phyloP scores from a whole-genome alignment of 345 rosid genomes.

The Physaria fendleri region DNA sequence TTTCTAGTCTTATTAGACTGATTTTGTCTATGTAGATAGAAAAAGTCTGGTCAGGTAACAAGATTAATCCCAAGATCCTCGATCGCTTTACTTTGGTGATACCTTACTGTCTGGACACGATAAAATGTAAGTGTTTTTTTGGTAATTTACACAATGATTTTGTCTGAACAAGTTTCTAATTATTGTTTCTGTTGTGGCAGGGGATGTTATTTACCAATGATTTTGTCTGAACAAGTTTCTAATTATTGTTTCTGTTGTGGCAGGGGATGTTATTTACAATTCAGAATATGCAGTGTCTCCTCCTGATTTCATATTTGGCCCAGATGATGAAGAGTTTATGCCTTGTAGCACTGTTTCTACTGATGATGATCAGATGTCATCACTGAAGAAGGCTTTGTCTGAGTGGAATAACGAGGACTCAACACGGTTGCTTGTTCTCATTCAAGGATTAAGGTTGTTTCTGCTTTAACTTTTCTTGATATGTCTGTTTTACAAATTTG shows the following conservation, averaged over 20 bases:
- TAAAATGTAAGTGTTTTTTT: slow-evolving; percentile 57
- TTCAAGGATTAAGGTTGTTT: slow-evolving; percentile 68
- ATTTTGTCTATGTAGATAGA: slow-evolving; percentile 49
- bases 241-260: not conserved
- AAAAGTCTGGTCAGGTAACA: slow-evolving; percentile 75
- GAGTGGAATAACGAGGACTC: slow-evolving; percentile 78
- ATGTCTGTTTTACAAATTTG: no score
- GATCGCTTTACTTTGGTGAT: slow-evolving; percentile 90
- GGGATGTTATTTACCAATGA: not conserved
- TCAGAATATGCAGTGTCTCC: slow-evolving; percentile 63
- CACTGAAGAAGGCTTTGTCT: slow-evolving; percentile 35
- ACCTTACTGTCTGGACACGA: slow-evolving; percentile 75
- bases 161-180: not conserved
- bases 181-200: no score
- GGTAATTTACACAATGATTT: not conserved
- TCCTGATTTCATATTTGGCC: slow-evolving; percentile 81
- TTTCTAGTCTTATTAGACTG: not conserved
- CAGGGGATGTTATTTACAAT: slow-evolving; percentile 90
- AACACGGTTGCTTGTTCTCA: slow-evolving; percentile 44
- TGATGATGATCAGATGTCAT: slow-evolving; percentile 31
- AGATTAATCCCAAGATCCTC: slow-evolving; percentile 40
- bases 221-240: not conserved
- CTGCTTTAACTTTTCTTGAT: no score
- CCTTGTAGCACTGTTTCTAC: slow-evolving; percentile 31
- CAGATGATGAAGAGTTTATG: slow-evolving; percentile 71